Evolutionary conservation across 495 filamentous ascomycete species (phyloP), one percentile per base, ranked within the genome.

Genomic region (Beverwykella pulmonaria): DNA sequence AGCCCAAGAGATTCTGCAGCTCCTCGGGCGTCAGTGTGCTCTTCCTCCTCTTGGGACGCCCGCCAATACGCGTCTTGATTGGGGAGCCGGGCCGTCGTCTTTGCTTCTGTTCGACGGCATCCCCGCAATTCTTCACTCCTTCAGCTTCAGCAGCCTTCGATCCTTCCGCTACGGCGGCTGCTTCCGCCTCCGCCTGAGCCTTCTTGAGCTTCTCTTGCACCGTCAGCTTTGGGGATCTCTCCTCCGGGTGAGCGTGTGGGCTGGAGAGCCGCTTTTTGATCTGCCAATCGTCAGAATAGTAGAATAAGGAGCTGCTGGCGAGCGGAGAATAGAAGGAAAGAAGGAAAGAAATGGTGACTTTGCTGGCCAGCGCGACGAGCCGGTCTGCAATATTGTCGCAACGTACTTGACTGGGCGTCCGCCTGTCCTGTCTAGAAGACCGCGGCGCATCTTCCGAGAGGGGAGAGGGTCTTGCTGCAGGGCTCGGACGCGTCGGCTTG

Each of bases 1-100:
- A 57, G 1, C 68, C 59, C 15, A 73, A 22, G 53, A 73, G 34
- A 29, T 56, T 54, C 69, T 76, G 67, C 70, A 79, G 60, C 71
- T 79, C 77, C 47, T 76, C 77, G 29, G 76, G 75, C 58, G 64
- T 79, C 59, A 79, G 64, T 56, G 77, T 79, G 61, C 76, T 78
- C 74, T 79, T 74, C 64, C 74, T 72, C 64, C 73, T 72, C 68
- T 63, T 76, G 54, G 77, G 74, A 27, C 77, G 62, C 15, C 77
- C 77, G 23, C 63, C 57, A 61, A 79, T 75, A 59, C 69, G 60
- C 59, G 76, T 78, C 71, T 74, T 77, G 63, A 71, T 61, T 32
- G 69, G 68, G 15, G 71, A 71, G 36, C 63, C 46, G 8, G 55
- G 44, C n/a, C 30, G 34, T 25, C 60, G 49, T 30, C 47, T 46